Conservation (phyloP, 495 filamentous ascomycete genomes). For the Aeminium ludgeri region DNA sequence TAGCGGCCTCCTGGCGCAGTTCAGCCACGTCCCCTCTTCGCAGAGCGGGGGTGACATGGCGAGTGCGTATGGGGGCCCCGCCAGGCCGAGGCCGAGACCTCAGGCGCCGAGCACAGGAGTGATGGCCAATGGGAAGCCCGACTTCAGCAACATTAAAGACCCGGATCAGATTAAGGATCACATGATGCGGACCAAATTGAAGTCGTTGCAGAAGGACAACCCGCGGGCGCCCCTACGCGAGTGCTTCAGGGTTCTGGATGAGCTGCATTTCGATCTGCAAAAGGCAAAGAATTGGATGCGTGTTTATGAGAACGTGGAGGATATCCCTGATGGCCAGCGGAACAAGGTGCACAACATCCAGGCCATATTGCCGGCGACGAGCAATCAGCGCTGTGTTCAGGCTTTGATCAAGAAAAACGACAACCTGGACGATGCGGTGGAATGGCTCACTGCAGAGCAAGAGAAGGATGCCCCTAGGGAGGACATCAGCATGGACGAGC, state of each 20-base stretch:
- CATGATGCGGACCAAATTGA: slow-evolving; percentile 36
- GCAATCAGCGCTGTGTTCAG: slow-evolving; percentile 34
- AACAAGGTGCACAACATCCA: no score
- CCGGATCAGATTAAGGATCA: slow-evolving; percentile 40
- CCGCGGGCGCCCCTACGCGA: slow-evolving; percentile 33
- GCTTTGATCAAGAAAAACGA: slow-evolving; percentile 36
- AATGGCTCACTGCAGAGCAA: slow-evolving; percentile 18
- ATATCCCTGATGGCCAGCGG: no score
- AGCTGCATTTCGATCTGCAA: slow-evolving; percentile 38
- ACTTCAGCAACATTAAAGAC: slow-evolving; percentile 11
- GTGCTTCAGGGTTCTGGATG: slow-evolving; percentile 37
- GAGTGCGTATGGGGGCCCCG: slow-evolving; percentile 26
- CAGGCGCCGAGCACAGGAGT: slow-evolving; percentile 37
- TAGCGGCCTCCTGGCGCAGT: slow-evolving; percentile 6
- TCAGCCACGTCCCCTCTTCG: slow-evolving; percentile 19
- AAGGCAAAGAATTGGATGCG: slow-evolving; percentile 34
- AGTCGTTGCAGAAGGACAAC: slow-evolving; percentile 34
- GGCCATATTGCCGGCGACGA: slow-evolving; percentile 32
- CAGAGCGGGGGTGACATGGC: slow-evolving; percentile 34
- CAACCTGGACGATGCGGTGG: slow-evolving; percentile 43
- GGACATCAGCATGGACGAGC: slow-evolving; percentile 25
- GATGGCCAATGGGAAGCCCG: slow-evolving; percentile 26
- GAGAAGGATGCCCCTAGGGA: slow-evolving; percentile 19
- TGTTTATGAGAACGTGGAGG: slow-evolving; percentile 10
- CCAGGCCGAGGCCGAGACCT: slow-evolving; percentile 23